Base-by-base conservation (phyloP, 257 asterid genomes). In the Phtheirospermum japonicum region DNA sequence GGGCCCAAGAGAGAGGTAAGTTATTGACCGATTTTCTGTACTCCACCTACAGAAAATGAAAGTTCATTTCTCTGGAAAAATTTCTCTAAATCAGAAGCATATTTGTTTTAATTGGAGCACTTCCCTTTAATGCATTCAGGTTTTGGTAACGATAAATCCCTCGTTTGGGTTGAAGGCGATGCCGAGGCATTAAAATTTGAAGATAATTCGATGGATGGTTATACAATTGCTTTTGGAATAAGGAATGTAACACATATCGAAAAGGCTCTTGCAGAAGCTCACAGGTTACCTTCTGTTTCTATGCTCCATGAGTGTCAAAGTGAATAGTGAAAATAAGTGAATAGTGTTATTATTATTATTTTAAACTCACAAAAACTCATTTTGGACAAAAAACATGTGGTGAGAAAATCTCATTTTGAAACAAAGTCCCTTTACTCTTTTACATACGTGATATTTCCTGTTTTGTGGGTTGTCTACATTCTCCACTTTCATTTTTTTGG, bases 221-320 rank as follows among this genome's bases (percentile, higher is more conserved):
- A 89, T 73, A 92, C 99, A 54, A 85, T 92, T 74, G 99, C 97
- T 77, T 89, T 92, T 75, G 99, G 99, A 56, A 89, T 92, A 66
- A 85, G 99, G 79, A 92, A 92, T 62, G 99, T 87, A 36, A 92
- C 94, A 6, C 97, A 89, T 63, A 89, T 89, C 62, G 97, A 92
- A 67, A 92, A 86, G 73, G 95, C 75, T 67, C 94, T 92, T 59
- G 74, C 85, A 12, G 99, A 92, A 85, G 97, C 99, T 75, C 72
- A 83, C 80, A 92, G 96, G 99, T n/a, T 54, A 65, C 56, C 53
- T 56, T 50, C 12, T 26, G 18, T 19, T 48, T 64, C 42, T 72
- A 42, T 62, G 20, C 54, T 66, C 55, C 30, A 52, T 39, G 40
- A 20, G 20, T 9, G 9, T 20, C 32, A 5, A 23, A 9, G 11